phyloP scores from a whole-genome alignment of 805 yeast genomes.

The Metschnikowia peoriensis region DNA sequence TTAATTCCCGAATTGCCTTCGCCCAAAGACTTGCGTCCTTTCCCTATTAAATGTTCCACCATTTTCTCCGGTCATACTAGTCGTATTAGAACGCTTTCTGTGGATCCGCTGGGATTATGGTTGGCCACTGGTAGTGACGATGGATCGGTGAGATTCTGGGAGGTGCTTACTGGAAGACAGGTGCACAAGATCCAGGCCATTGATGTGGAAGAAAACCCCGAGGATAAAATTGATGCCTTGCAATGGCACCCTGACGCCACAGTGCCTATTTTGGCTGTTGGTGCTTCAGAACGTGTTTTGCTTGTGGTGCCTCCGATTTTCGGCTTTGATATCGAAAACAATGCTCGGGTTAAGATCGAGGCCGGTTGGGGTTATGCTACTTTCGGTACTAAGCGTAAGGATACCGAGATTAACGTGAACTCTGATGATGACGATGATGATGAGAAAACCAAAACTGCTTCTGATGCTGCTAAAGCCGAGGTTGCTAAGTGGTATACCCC shows the following conservation, averaged over 20 bases:
- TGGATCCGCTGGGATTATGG: slow-evolving; percentile 91
- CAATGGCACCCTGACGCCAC: slow-evolving; percentile 86
- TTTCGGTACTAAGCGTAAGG: slow-evolving; percentile 51
- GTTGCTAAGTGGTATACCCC: slow-evolving; percentile 87
- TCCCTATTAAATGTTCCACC: slow-evolving; percentile 90
- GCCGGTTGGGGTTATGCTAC: slow-evolving; percentile 87
- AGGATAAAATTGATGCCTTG: slow-evolving; percentile 75
- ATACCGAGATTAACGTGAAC: slow-evolving; percentile 35
- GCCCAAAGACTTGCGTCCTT: slow-evolving; percentile 94
- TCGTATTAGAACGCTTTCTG: slow-evolving; percentile 74
- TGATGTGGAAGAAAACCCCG: slow-evolving; percentile 52
- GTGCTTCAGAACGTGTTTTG: slow-evolving; percentile 77
- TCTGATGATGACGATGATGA: slow-evolving; percentile 30
- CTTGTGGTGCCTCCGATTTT: slow-evolving; percentile 87
- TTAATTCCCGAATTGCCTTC: slow-evolving; percentile 95
- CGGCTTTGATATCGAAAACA: slow-evolving; percentile 82
- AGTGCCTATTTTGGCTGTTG: slow-evolving; percentile 77
- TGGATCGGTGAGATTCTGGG: slow-evolving; percentile 96
- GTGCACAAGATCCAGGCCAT: slow-evolving; percentile 62
- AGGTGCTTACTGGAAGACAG: slow-evolving; percentile 91
- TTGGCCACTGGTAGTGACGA: slow-evolving; percentile 98
- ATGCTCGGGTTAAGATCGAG: slow-evolving; percentile 75
- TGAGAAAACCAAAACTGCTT: slow-evolving; percentile 22
- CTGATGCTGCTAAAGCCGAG: slow-evolving; percentile 38
- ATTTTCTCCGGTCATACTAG: slow-evolving; percentile 80